Conservation (phyloP, 1,284 basidiomycete genomes). For the Papiliotrema nemorosa region DNA sequence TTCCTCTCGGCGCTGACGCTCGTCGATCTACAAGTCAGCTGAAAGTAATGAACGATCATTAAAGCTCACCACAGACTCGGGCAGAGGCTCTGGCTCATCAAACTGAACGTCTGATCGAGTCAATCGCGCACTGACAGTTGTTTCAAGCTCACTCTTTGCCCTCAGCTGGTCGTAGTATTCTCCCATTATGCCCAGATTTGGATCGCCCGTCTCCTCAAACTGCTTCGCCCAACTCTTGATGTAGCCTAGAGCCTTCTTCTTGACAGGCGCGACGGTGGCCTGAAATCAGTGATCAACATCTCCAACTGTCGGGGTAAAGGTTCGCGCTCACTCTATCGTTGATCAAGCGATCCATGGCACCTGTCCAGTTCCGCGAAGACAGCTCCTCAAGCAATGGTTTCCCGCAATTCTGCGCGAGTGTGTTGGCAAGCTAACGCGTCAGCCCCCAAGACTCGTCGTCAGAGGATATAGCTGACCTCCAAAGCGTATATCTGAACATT, state of each 20-base stretch:
- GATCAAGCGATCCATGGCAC: conserved; percentile 77
- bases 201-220: conserved; percentile 63
- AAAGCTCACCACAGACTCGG: conserved; percentile 26
- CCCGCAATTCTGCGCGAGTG: conserved; percentile 87
- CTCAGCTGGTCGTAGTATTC: conserved; percentile 81
- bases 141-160: conserved; percentile 63
- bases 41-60: no score
- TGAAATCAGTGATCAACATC: conserved; percentile 41
- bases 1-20: conserved; percentile 71
- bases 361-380: conserved; percentile 83
- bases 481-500: conserved; percentile 96
- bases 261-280: conserved; percentile 87
- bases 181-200: conserved; percentile 82
- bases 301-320: no score
- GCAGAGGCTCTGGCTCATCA: conserved; percentile 59
- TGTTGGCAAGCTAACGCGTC: conserved; percentile 63
- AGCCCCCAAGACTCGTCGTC: neutral
- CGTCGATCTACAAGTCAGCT: conserved; percentile 57
- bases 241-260: conserved; percentile 66
- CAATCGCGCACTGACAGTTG: neutral
- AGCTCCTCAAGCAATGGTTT: conserved; percentile 80
- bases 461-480: conserved; percentile 45
- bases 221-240: conserved; percentile 83
- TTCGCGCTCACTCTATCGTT: conserved; percentile 83
- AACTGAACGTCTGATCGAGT: conserved; percentile 52